These are phyloP conservation scores for Zymoseptoria ardabiliae DNA, from an alignment of 2,329 filamentous ascomycete species.

Conservation along the genomic window DNA sequence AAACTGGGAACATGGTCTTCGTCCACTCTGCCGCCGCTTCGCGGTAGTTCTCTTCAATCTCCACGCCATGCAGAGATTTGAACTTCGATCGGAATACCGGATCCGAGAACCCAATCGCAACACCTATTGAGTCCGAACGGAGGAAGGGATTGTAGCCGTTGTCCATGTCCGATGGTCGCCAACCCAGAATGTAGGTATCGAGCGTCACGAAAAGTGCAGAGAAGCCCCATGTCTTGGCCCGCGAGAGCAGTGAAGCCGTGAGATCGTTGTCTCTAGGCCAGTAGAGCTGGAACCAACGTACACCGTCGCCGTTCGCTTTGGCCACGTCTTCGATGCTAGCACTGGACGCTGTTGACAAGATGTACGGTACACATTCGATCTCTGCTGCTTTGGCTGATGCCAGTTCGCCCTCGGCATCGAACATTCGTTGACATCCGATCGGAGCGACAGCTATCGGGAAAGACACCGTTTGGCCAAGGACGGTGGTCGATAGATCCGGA, in stretches of 20 bases:
- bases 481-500: conserved; percentile 13
- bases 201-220: conserved; percentile 62
- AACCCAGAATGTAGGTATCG: conserved; percentile 62
- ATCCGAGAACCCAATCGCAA: conserved; percentile 58
- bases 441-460: conserved; percentile 57
- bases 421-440: conserved; percentile 59
- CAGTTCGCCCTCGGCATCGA: conserved; percentile 57
- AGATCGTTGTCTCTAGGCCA: conserved; percentile 63
- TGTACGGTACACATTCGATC: conserved; percentile 57
- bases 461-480: conserved; percentile 15
- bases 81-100: conserved; percentile 57
- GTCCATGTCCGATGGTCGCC: conserved; percentile 47
- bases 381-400: conserved; percentile 55
- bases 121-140: conserved; percentile 40
- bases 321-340: conserved; percentile 61
- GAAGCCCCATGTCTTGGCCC: conserved; percentile 56
- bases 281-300: conserved; percentile 68
- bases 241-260: conserved; percentile 54
- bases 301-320: conserved; percentile 42
- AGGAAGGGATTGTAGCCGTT: conserved; percentile 20
- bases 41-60: conserved; percentile 38
- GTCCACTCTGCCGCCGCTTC: conserved; percentile 50
- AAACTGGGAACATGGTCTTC: conserved; percentile 39
- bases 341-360: conserved; percentile 57
- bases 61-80: conserved; percentile 35